Evolutionary conservation across 2,329 filamentous ascomycete genomes (phyloP).

Genomic region (Scytalidium lignicola): DNA sequence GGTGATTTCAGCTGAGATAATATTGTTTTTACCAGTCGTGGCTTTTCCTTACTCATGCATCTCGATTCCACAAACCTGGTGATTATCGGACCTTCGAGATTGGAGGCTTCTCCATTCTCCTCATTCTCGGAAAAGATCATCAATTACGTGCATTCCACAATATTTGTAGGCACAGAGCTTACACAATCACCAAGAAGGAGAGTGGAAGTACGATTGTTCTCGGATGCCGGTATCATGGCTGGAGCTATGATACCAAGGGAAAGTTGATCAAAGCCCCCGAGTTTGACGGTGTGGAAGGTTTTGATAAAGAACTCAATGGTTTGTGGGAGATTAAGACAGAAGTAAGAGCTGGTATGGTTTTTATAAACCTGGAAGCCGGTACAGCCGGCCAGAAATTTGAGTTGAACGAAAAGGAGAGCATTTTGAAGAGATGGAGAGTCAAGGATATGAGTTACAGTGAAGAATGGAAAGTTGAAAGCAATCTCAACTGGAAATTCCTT

Average conservation of each 20-base stretch:
- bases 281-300: constrained; percentile 22
- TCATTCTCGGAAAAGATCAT: constrained; percentile 24
- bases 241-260: constrained; percentile 24
- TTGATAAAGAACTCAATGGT: constrained; percentile 21
- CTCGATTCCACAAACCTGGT: not conserved
- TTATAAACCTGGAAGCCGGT: constrained; percentile 18
- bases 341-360: constrained; percentile 16
- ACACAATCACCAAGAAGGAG: constrained; percentile 23
- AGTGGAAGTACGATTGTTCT: constrained; percentile 21
- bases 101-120: constrained; percentile 20
- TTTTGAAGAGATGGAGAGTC: constrained; percentile 7
- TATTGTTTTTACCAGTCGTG: constrained; percentile 13
- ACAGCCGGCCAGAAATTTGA: constrained; percentile 1
- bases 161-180: constrained; percentile 1
- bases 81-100: not conserved
- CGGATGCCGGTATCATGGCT: constrained; percentile 26
- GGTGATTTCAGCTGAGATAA: not conserved
- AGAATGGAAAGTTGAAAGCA: constrained; percentile 20
- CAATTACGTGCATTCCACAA: constrained; percentile 11
- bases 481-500: constrained; percentile 24
- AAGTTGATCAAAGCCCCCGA: constrained; percentile 25
- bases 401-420: not conserved
- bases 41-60: constrained; percentile 19
- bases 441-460: constrained; percentile 10
- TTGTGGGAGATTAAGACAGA: constrained; percentile 20